Evolutionary conservation across 495 filamentous ascomycete genomes (phyloP), one percentile per base, ranked within the genome.

Genomic region (Annulohypoxylon moriforme): DNA sequence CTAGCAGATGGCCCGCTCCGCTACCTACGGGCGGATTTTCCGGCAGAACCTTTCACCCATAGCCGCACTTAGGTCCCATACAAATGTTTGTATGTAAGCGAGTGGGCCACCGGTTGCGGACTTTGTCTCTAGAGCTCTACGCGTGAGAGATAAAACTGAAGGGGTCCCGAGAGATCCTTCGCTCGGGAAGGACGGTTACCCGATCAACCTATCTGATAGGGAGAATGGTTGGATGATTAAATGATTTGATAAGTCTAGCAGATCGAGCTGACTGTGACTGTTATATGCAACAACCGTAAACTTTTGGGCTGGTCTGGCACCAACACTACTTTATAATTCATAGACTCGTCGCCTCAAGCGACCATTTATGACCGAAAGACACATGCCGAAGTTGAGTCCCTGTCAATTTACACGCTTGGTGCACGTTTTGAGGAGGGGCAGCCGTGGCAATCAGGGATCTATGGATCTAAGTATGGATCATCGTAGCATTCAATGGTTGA

Each of bases 361-460:
- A 46, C 49, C n/a, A 40, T 20, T 56, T 38, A 14, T 65, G 47
- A 56, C 38, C 46, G 44, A 16, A 10, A 38, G 46, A 65, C 38
- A 73, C 60, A 57, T 73, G 71, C 71, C 71, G 71, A 73, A 69
- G 50, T 62, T 49, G 22, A 53, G 55, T n/a, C 64, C 64, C 69
- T 69, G 65, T 62, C 38, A 58, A 61, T 66, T 53, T 38, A 16
- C 33, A 52, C 14, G 18, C 20, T 46, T 64, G 59, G 53, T 60
- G 70, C 70, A 73, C 56, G 55, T 73, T 73, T 42, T 61, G 14
- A 18, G 61, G 65, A 69, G 70, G 70, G 70, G 70, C 55, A 65
- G 40, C 40, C 56, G 34, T 73, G 56, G 65, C 57, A 69, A 24
- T 55, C 66, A 61, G 20, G 57, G 66, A 63, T 57, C 11, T 49